Base-by-base conservation (phyloP, 176 grass and related monocot genomes). In the Poa pratensis region DNA sequence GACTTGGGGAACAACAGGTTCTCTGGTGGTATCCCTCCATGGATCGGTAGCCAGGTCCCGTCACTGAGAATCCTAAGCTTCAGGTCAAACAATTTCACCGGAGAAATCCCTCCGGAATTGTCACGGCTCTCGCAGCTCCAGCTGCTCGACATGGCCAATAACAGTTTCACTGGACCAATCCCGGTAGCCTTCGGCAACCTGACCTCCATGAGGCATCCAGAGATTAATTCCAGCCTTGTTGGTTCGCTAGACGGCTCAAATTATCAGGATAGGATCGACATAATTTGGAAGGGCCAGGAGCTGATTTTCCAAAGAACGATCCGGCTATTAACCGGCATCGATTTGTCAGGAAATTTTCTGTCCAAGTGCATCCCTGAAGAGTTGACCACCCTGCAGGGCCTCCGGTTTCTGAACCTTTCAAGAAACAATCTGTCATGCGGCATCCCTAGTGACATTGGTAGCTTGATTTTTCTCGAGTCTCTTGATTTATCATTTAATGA, bases 331-430 rank as follows among this genome's bases (percentile, higher is more conserved):
- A 89, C 83, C 0, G 90, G 84, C 1, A 90, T 97, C 12, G 92
- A 97, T 28, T 32, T 94, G 30, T 94, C 92, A 9, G 72, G 20
- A 42, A 97, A 97, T 40, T 53, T 42, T 16, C 70, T 94, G 17
- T 85, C 80, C 5, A 7, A 28, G 0, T 73, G 84, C 77, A 94
- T 97, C n/a, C 89, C 95, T 9, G n/a, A 66, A 8, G 87, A 92
- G 28, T 10, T 98, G 67, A 86, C 87, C 0, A 62, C 27, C 3
- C 89, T 98, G 13, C 13, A 74, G 2, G 96, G 89, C 26, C 81
- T 98, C 9, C 34, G 83, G 2, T 93, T 89, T 70, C 68, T 98
- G 13, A 95, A 98, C 77, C 17, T 95, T 37, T 98, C 93, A 62
- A 61, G 81, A 50, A 96, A 96, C 23, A 43, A 82, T 83, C 54